Evolutionary conservation across 257 asterid genomes (phyloP).

Genomic region (Linderniella brevidens): DNA sequence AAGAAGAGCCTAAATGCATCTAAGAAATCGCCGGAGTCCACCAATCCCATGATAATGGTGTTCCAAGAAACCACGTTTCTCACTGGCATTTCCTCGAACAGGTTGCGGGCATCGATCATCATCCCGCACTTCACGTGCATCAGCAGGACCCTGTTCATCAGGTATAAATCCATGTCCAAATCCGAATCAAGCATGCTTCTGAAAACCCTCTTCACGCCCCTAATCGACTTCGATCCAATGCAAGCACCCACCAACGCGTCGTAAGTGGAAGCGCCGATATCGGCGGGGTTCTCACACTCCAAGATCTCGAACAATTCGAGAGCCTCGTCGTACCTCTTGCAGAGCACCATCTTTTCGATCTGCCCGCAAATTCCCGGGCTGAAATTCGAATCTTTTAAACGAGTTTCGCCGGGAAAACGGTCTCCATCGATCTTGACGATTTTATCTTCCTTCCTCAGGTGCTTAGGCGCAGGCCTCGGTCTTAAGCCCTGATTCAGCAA

Average conservation of each 20-base stretch:
- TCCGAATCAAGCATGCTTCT: slow-evolving; percentile 23
- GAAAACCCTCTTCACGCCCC: slow-evolving; percentile 58
- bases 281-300: slow-evolving; percentile 23
- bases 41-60: slow-evolving; percentile 52
- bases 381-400: slow-evolving; percentile 13
- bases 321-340: slow-evolving; percentile 47
- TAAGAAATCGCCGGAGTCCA: slow-evolving; percentile 39
- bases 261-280: slow-evolving; percentile 29
- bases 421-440: slow-evolving; percentile 12
- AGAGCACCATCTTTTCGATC: slow-evolving; percentile 56
- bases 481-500: slow-evolving; percentile 31
- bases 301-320: slow-evolving; percentile 65
- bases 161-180: slow-evolving; percentile 42
- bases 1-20: slow-evolving; percentile 57
- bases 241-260: slow-evolving; percentile 63
- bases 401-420: slow-evolving; percentile 10
- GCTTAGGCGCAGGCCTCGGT: slow-evolving; percentile 32
- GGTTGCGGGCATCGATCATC: slow-evolving; percentile 63
- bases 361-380: slow-evolving; percentile 33
- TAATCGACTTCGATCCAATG: slow-evolving; percentile 48
- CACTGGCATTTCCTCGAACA: slow-evolving; percentile 56
- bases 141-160: slow-evolving; percentile 52
- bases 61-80: slow-evolving; percentile 60
- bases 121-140: slow-evolving; percentile 74
- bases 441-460: slow-evolving; percentile 13